These are phyloP conservation scores for Nymphaea colorata DNA, from an alignment of 164 flowering plant species.

Conservation along the genomic window DNA sequence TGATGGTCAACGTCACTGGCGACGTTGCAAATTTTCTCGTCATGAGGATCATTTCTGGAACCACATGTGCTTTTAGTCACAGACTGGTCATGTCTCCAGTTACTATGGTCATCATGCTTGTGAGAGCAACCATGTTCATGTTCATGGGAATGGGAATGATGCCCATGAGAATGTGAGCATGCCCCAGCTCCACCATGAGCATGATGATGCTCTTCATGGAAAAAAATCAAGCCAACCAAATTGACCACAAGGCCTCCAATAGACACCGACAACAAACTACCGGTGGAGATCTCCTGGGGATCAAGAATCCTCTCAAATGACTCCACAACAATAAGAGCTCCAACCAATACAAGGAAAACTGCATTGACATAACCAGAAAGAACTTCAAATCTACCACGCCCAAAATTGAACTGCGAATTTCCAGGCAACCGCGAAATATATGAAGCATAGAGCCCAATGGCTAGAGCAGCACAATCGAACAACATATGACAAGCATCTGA, in stretches of 20 bases:
- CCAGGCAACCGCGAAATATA: conserved; percentile 91
- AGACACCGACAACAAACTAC: conserved; percentile 70
- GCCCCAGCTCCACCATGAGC: conserved; percentile 87
- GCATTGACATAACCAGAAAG: conserved; percentile 98
- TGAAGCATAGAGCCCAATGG: conserved; percentile 91
- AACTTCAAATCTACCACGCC: conserved; percentile 96
- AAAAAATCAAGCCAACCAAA: conserved; percentile 79
- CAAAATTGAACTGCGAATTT: conserved; percentile 72
- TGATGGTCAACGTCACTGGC: conserved; percentile 20
- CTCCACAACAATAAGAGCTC: conserved; percentile 78
- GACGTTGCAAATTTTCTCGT: neutral
- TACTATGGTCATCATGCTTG: neutral
- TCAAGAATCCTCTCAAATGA: conserved; percentile 94
- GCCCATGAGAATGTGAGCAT: conserved; percentile 58
- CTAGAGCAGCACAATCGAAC: conserved; percentile 98
- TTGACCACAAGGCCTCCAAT: conserved; percentile 92
- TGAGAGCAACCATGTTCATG: conserved; percentile 2
- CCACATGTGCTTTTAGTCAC: no score
- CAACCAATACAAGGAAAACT: conserved; percentile 83
- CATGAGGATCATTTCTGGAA: no score
- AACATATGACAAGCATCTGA: conserved; percentile 99
- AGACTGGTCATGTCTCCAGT: neutral
- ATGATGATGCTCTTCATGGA: conserved; percentile 98
- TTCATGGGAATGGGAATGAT: conserved; percentile 16
- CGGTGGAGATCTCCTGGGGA: conserved; percentile 93